Evolutionary conservation across 495 filamentous ascomycete genomes (phyloP).

Genomic region (Rusavskia elegans): DNA sequence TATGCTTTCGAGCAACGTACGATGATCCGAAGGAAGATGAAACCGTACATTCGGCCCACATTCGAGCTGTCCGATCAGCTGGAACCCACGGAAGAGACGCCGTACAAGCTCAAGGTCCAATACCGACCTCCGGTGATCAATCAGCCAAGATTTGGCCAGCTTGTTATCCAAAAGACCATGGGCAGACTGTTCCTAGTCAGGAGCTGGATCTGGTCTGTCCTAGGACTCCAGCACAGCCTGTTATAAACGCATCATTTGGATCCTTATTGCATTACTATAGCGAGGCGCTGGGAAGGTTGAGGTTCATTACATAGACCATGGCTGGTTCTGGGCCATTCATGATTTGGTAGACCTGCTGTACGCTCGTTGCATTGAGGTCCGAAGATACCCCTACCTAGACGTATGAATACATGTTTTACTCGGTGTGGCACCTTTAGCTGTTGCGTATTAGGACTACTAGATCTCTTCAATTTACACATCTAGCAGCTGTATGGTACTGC

Average conservation of each 20-base stretch:
- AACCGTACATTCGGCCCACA: slow-evolving; percentile 27
- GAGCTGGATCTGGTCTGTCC: neutral
- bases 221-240: neutral
- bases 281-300: neutral
- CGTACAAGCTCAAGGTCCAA: neutral
- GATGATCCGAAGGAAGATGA: slow-evolving; percentile 22
- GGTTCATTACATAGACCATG: neutral
- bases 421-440: no score
- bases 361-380: neutral
- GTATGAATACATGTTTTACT: neutral
- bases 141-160: neutral
- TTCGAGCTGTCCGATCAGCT: slow-evolving; percentile 12
- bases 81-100: neutral
- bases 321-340: neutral
- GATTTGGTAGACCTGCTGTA: neutral
- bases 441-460: no score
- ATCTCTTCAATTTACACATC: no score
- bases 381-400: neutral
- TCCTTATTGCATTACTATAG: neutral
- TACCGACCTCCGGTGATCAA: neutral
- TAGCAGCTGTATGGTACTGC: no score
- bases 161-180: neutral
- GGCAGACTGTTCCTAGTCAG: neutral
- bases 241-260: neutral
- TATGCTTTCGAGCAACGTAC: slow-evolving; percentile 46